Evolutionary conservation across 495 filamentous ascomycete genomes (phyloP).

Genomic region (Daldinia grandis): DNA sequence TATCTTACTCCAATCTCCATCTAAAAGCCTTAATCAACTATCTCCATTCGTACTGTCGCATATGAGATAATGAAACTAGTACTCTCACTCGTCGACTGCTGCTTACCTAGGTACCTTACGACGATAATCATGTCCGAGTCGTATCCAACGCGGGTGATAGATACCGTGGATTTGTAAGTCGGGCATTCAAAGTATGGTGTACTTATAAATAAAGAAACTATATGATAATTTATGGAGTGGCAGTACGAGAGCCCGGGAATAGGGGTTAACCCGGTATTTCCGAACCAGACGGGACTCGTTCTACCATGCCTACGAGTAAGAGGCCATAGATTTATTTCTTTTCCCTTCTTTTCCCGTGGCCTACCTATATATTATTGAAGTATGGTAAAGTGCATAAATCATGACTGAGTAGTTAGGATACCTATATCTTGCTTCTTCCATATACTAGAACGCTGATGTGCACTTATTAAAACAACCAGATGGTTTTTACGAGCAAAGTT

Average conservation of each 20-base stretch:
- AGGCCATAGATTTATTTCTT: background rate
- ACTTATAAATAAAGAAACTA: background rate
- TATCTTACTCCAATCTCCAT: background rate
- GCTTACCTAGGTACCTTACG: no score
- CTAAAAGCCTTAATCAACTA: background rate
- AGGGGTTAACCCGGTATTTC: background rate
- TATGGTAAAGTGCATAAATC: no score
- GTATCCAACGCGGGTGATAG: background rate
- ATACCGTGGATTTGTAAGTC: background rate
- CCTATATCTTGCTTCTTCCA: no score
- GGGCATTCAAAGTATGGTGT: background rate
- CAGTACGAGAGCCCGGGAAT: background rate
- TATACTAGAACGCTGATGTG: no score
- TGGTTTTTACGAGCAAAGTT: no score
- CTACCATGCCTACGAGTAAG: background rate
- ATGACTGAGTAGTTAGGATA: no score
- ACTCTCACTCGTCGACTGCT: background rate
- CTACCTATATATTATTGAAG: no score
- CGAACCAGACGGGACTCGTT: background rate
- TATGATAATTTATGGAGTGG: background rate
- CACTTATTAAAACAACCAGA: no score
- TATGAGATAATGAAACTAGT: background rate
- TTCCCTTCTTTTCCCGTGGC: no score
- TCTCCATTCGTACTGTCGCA: constrained; percentile 4
- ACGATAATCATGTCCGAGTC: background rate